These are phyloP conservation scores for Pugionium dolabratum DNA, from an alignment of 345 rosid species.

Conservation along the genomic window DNA sequence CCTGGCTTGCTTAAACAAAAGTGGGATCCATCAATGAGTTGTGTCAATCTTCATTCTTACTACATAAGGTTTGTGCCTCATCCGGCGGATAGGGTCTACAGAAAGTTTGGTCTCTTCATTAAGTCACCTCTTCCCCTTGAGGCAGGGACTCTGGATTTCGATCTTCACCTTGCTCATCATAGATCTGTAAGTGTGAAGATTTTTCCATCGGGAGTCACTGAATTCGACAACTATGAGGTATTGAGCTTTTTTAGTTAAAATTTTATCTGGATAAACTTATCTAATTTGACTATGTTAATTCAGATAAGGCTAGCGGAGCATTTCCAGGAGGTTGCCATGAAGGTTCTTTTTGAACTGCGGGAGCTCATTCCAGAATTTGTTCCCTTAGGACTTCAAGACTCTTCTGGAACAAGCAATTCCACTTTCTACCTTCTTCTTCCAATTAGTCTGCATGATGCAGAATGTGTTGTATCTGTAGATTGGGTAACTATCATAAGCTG, in stretches of 20 bases:
- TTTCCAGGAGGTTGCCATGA: constrained; percentile 82
- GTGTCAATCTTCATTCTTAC: constrained; percentile 52
- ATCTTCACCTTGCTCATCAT: constrained; percentile 84
- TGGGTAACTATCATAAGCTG: constrained; percentile 69
- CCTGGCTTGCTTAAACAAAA: constrained; percentile 59
- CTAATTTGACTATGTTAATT: constrained; percentile 25
- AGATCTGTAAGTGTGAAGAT: constrained; percentile 70
- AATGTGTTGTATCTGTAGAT: constrained; percentile 49
- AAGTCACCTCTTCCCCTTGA: constrained; percentile 76
- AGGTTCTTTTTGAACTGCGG: constrained; percentile 66
- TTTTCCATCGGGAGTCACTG: constrained; percentile 47
- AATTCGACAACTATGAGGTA: constrained; percentile 66
- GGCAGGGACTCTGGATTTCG: constrained; percentile 71
- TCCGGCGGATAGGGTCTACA: constrained; percentile 77
- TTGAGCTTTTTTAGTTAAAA: constrained; percentile 20
- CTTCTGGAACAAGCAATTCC: constrained; percentile 45
- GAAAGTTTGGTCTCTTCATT: constrained; percentile 72
- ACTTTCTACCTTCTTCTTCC: constrained; percentile 89
- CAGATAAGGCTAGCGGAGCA: constrained; percentile 66
- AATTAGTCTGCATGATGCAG: constrained; percentile 40
- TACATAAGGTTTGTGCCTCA: constrained; percentile 62
- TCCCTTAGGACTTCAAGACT: constrained; percentile 51
- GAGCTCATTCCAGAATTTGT: constrained; percentile 57
- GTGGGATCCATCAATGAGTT: constrained; percentile 49
- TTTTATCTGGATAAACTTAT: constrained; percentile 5